These are phyloP conservation scores for Auxenochlorella pyrenoidosa DNA, from an alignment of 139 green algal species.

Conservation along the genomic window DNA sequence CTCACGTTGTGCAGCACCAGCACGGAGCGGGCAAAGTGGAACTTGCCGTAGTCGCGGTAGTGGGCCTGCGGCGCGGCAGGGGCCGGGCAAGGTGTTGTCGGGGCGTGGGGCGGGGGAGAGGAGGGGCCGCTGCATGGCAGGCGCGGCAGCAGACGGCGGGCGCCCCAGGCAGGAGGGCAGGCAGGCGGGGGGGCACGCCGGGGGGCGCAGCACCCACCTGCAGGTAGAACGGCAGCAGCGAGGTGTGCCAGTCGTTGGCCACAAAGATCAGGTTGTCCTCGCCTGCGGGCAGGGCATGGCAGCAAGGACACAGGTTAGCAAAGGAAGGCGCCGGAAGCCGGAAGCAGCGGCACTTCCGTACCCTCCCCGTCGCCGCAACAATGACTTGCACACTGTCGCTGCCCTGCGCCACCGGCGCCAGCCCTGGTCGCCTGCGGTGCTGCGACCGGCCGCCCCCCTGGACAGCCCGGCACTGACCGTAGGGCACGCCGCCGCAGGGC, in stretches of 20 bases:
- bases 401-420: no score
- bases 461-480: no score
- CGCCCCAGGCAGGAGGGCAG: neutral
- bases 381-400: no score
- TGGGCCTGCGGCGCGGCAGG: conserved; percentile 79
- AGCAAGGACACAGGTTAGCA: no score
- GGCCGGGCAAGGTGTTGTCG: neutral
- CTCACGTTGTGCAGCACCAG: conserved; percentile 94
- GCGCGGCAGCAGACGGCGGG: neutral
- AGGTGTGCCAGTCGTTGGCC: conserved; percentile 96
- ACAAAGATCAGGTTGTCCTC: conserved; percentile 91
- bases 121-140: neutral
- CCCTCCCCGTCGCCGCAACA: no score
- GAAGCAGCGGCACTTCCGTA: no score
- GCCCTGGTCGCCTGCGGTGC: neutral
- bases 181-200: neutral
- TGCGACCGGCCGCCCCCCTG: neutral
- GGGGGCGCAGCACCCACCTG: conserved; percentile 56
- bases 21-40: conserved; percentile 86
- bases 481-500: conserved; percentile 73
- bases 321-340: no score
- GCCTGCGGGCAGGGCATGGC: conserved; percentile 68
- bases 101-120: neutral
- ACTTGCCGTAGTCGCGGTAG: conserved; percentile 96
- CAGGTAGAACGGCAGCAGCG: conserved; percentile 92